These are phyloP conservation scores for Hirsutella minnesotensis DNA, from an alignment of 2,329 filamentous ascomycete species.

Conservation along the genomic window DNA sequence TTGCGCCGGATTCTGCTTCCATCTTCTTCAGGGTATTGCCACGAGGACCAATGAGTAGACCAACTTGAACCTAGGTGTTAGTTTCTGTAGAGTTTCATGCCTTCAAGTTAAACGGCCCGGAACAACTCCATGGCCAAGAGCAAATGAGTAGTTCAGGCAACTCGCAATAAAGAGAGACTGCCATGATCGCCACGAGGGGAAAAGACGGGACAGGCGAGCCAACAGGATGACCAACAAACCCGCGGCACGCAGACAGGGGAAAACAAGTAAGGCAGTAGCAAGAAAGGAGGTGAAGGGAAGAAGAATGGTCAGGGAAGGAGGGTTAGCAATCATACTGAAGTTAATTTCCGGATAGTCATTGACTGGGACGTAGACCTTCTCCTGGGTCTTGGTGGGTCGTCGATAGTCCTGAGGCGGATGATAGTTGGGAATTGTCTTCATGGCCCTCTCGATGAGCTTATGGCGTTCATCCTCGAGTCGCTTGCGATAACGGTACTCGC, in stretches of 20 bases:
- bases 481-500: constrained; percentile 97
- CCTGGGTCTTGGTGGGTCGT: constrained; percentile 97
- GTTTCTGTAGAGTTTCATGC: constrained; percentile 34
- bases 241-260: constrained; percentile 1
- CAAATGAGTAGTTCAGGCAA: not conserved
- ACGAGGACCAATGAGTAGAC: constrained; percentile 99
- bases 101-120: constrained; percentile 3
- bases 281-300: constrained; percentile 24
- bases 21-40: constrained; percentile 99
- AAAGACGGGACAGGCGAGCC: not conserved
- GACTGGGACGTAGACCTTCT: constrained; percentile 99
- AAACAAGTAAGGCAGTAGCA: constrained; percentile 12
- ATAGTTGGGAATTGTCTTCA: constrained; percentile 99
- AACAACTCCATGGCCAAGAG: constrained; percentile 1
- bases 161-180: not conserved
- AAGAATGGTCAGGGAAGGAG: constrained; percentile 52
- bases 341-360: constrained; percentile 99
- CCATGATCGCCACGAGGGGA: not conserved
- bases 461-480: constrained; percentile 96
- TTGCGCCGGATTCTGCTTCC: constrained; percentile 93
- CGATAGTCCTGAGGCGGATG: constrained; percentile 97
- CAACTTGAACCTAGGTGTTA: constrained; percentile 99
- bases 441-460: constrained; percentile 96
- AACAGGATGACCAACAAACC: too few species aligned
- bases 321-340: constrained; percentile 99